phyloP scores from a whole-genome alignment of 2,329 filamentous ascomycete genomes.

The Achaetomium macrosporum region DNA sequence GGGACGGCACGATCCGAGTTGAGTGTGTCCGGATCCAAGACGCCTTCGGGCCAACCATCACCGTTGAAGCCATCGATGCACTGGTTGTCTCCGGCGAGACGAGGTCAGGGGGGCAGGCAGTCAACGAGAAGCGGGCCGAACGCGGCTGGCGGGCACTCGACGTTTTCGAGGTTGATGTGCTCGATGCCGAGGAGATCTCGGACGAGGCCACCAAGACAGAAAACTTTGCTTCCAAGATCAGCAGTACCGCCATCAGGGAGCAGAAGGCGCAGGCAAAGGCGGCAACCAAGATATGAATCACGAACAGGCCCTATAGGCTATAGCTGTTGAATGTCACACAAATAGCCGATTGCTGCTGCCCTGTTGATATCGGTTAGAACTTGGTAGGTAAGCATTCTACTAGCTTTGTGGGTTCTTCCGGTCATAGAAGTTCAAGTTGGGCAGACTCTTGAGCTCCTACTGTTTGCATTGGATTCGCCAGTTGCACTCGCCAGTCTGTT shows the following conservation, averaged over 20 bases:
- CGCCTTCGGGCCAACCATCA: constrained; percentile 84
- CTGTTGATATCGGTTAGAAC: too few species aligned
- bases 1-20: constrained; percentile 55
- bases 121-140: constrained; percentile 75
- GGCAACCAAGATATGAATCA: constrained; percentile 16
- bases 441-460: too few species aligned
- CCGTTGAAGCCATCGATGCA: constrained; percentile 68
- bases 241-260: constrained; percentile 76
- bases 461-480: too few species aligned
- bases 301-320: background rate
- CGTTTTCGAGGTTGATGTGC: constrained; percentile 83
- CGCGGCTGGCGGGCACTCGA: constrained; percentile 71
- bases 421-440: too few species aligned
- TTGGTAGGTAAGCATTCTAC: too few species aligned
- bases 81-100: constrained; percentile 88
- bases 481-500: too few species aligned
- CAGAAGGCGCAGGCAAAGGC: constrained; percentile 33
- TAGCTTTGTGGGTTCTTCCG: too few species aligned
- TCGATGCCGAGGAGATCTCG: constrained; percentile 61
- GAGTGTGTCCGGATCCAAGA: constrained; percentile 83
- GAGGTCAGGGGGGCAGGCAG: constrained; percentile 70
- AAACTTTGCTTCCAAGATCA: constrained; percentile 77
- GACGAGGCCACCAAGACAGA: constrained; percentile 37
- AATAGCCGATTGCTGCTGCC: too few species aligned
- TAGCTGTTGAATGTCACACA: too few species aligned